phyloP scores from a whole-genome alignment of 169 alveolate species.

The Eimeria tenella region DNA sequence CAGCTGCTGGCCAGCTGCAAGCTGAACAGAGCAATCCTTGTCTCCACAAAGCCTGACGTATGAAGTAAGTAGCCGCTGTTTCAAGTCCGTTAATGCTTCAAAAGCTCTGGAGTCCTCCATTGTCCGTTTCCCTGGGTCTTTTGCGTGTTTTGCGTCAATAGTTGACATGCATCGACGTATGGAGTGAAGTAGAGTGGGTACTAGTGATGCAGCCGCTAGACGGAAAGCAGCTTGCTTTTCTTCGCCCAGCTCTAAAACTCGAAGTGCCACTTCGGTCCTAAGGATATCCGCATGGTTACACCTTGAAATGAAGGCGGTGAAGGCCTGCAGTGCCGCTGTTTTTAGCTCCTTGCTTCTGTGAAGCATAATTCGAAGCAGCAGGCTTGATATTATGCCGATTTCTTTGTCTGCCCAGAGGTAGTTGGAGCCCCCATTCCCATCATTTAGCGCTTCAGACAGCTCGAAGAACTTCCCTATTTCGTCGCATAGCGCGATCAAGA shows the following conservation, averaged over 20 bases:
- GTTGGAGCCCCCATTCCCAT: not conserved
- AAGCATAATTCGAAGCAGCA: conserved; percentile 59
- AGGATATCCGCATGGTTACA: conserved; percentile 28
- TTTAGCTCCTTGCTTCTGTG: conserved; percentile 54
- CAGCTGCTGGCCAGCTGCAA: conserved; percentile 72
- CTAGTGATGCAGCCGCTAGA: conserved; percentile 42
- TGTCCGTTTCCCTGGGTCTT: not conserved
- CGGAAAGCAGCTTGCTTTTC: conserved; percentile 50
- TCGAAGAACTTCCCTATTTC: conserved; percentile 44
- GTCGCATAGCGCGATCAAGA: conserved; percentile 31
- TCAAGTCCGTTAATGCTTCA: conserved; percentile 17
- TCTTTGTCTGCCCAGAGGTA: conserved; percentile 17
- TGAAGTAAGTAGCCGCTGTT: conserved; percentile 21
- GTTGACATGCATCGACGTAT: conserved; percentile 39
- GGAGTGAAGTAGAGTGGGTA: conserved; percentile 48
- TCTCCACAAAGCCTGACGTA: conserved; percentile 65
- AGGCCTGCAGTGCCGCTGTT: conserved; percentile 40
- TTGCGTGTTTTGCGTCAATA: not conserved
- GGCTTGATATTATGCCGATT: conserved; percentile 37
- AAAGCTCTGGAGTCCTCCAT: not conserved
- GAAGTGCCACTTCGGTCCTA: conserved; percentile 1
- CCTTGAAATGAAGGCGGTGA: conserved; percentile 22
- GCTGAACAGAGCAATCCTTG: conserved; percentile 66
- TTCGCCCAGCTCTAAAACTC: conserved; percentile 50
- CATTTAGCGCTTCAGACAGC: not conserved